Evolutionary conservation across 1,284 basidiomycete genomes (phyloP), one percentile per base, ranked within the genome.

Genomic region (Termitomyces sp.): DNA sequence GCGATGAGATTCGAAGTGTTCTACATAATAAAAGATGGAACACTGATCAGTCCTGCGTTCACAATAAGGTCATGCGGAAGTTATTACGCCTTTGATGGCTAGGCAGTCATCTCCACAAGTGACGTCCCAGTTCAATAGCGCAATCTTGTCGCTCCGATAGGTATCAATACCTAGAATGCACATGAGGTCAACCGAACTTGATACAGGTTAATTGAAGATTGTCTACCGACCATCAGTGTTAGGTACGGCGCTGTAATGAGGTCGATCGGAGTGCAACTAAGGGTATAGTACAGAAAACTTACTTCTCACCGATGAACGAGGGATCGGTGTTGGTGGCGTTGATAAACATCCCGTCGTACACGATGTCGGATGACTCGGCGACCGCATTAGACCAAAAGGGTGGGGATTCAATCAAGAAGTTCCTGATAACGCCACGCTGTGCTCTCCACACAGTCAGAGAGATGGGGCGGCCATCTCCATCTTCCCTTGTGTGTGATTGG

Each of bases 301-400:
- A 83, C 80, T 83, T 83, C 60, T 76, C 69, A 15, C 79, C 79
- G 34, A 61, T 49, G 50, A 62, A 72, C 21, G 59, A 24, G 5
- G 79, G 75, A 66, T 86, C 79, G 46, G 73, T 68, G 62, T 83
- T 84, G 26, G 80, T 82, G 21, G 83, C 83, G 64, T 86, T 84
- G 65, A 83, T 75, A 15, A 67, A 69, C 78, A 84, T 83, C 15
- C 80, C 81, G 59, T 83, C 81, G 62, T 85, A 83, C 39, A 79
- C 62, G 5, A 88, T 73, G 55, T 81, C 70, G 41, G 63, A 65
- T n/a, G 78, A 80, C 49, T 83, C 74, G 10, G 79, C 78, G 15
- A 84, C 74, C 1, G 80, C 72, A 59, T 83, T 82, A 58, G 82
- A 81, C 83, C 82, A 88, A 68, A 86, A 86, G 15, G 83, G 84